These are phyloP conservation scores for Boletus tomentosulus DNA, from an alignment of 768 basidiomycete genomes.

Conservation along the genomic window DNA sequence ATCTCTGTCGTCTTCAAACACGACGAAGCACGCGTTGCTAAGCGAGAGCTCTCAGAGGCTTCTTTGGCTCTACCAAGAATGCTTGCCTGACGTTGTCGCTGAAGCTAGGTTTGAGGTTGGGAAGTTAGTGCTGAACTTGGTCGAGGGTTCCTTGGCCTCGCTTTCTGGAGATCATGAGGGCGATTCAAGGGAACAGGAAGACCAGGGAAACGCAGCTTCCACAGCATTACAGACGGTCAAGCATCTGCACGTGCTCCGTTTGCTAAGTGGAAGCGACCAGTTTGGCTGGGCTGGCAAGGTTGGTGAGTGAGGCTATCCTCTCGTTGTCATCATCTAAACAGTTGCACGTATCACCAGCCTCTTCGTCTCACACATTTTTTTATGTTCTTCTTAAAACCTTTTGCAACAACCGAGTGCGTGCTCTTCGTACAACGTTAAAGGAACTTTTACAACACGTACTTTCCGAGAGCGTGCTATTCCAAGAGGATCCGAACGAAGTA, in stretches of 20 bases:
- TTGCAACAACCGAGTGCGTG: slow-evolving; percentile 43
- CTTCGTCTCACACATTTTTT: slow-evolving; percentile 60
- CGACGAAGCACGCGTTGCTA: slow-evolving; percentile 56
- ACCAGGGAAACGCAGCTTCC: slow-evolving; percentile 12
- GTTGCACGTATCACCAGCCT: slow-evolving; percentile 25
- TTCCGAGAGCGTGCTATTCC: slow-evolving; percentile 71
- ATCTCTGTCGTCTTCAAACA: slow-evolving; percentile 26
- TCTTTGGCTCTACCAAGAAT: slow-evolving; percentile 80
- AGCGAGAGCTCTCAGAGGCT: slow-evolving; percentile 78
- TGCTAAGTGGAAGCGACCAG: slow-evolving; percentile 73
- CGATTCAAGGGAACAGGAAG: slow-evolving; percentile 10
- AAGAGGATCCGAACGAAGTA: slow-evolving; percentile 69
- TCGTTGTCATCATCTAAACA: not conserved
- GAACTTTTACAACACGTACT: slow-evolving; percentile 64
- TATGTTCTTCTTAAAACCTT: slow-evolving; percentile 68
- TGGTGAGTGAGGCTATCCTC: slow-evolving; percentile 42
- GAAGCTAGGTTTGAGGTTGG: slow-evolving; percentile 86
- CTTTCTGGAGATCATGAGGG: slow-evolving; percentile 8
- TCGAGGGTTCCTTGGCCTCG: slow-evolving; percentile 26
- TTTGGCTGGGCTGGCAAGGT: slow-evolving; percentile 76
- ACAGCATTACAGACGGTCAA: slow-evolving; percentile 47
- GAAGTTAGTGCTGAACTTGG: slow-evolving; percentile 58
- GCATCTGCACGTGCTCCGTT: slow-evolving; percentile 72
- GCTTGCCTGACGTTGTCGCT: slow-evolving; percentile 65
- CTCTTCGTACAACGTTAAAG: slow-evolving; percentile 49